Evolutionary conservation across 345 rosid genomes (phyloP).

Genomic region (Raphanus sativus): DNA sequence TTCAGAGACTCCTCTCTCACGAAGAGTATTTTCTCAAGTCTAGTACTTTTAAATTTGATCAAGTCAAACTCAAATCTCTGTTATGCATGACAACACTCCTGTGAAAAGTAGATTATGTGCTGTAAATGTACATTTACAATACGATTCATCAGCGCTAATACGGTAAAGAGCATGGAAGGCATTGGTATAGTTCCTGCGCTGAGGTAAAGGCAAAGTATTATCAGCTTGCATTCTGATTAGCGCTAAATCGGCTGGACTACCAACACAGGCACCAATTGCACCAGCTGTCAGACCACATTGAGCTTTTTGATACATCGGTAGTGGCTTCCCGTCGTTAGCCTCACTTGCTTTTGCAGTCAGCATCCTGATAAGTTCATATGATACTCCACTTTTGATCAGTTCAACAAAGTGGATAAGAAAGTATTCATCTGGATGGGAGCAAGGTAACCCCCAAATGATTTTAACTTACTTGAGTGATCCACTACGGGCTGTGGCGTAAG

Average conservation of each 20-base stretch:
- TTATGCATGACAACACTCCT: not conserved
- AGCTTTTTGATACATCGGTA: no score
- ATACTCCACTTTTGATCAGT: constrained; percentile 8
- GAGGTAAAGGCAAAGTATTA: constrained; percentile 85
- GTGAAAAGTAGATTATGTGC: not conserved
- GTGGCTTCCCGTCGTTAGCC: constrained; percentile 94
- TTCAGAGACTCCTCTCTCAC: not conserved
- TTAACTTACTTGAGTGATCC: constrained; percentile 83
- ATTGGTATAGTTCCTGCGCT: constrained; percentile 83
- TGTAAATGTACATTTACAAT: not conserved
- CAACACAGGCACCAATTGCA: constrained; percentile 92
- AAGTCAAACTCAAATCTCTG: not conserved
- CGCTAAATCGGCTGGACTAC: constrained; percentile 95
- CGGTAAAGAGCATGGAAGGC: constrained; percentile 95
- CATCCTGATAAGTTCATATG: constrained; percentile 46
- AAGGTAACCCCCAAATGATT: not conserved
- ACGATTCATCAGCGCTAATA: not conserved
- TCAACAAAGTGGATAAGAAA: not conserved
- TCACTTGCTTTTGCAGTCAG: constrained; percentile 81
- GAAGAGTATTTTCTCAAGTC: not conserved
- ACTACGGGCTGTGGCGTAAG: constrained; percentile 94
- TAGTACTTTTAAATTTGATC: not conserved
- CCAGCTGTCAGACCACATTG: no score
- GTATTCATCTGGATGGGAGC: not conserved
- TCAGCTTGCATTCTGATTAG: constrained; percentile 99